phyloP scores from a whole-genome alignment of 164 flowering plant genomes.

The Chimonanthus praecox region DNA sequence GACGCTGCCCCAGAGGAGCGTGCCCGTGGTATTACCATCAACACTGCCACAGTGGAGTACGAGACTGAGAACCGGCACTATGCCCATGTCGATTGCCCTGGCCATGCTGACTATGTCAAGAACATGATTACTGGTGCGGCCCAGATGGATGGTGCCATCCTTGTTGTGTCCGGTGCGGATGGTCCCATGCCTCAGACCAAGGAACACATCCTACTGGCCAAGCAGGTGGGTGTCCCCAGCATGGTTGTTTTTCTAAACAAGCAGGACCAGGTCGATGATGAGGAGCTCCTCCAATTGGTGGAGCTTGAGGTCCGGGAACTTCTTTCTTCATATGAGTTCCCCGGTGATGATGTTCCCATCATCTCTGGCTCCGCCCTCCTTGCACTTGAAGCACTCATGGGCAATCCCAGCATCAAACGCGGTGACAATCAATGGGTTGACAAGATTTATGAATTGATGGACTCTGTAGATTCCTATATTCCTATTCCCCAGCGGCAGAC shows the following conservation, averaged over 20 bases:
- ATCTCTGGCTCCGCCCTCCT: slow-evolving; percentile 31
- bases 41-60: slow-evolving; percentile 37
- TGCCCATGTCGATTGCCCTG: slow-evolving; percentile 33
- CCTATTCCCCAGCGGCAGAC: slow-evolving; percentile 37
- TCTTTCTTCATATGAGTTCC: slow-evolving; percentile 29
- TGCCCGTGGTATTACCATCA: slow-evolving; percentile 32
- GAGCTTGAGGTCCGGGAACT: slow-evolving; percentile 35
- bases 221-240: slow-evolving; percentile 38
- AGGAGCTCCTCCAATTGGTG: slow-evolving; percentile 29
- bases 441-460: slow-evolving; percentile 32
- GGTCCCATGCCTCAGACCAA: slow-evolving; percentile 39
- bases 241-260: slow-evolving; percentile 38
- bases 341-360: slow-evolving; percentile 35
- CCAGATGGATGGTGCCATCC: slow-evolving; percentile 34
- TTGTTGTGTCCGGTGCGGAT: slow-evolving; percentile 33
- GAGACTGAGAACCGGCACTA: slow-evolving; percentile 34
- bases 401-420: slow-evolving; percentile 24
- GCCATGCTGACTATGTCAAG: slow-evolving; percentile 32
- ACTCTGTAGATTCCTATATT: slow-evolving; percentile 26
- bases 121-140: slow-evolving; percentile 34
- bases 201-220: slow-evolving; percentile 32
- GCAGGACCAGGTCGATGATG: slow-evolving; percentile 36
- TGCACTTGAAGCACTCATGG: slow-evolving; percentile 30
- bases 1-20: slow-evolving; percentile 36
- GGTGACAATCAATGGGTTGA: slow-evolving; percentile 36